Base-by-base conservation (phyloP, 176 grass and related monocot species). In the Eragrostis curvula region DNA sequence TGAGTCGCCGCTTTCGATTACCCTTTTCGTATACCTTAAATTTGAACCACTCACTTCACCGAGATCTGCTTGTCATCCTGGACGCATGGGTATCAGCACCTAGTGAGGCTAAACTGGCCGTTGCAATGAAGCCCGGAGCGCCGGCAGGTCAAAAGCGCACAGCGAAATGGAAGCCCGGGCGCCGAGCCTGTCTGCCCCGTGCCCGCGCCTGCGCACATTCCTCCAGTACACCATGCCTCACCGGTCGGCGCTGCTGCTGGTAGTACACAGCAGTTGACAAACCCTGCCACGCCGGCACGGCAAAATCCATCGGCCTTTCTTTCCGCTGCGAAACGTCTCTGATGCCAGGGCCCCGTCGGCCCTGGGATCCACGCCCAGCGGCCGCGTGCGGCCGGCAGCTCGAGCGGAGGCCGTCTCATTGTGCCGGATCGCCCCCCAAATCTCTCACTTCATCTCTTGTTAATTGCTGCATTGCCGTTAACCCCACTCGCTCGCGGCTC, bases 141-240 rank as follows among this genome's bases (percentile, higher is more conserved):
- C 50, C 25, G 63, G 78, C 67, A 76, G 88, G 88, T 90, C 79
- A 85, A 81, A 63, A 24, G 47, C n/a, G 9, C 46, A 36, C 77
- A 41, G 48, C 8, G 59, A 46, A 66, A 57, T 70, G 76, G 75
- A 74, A 73, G 87, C 63, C 40, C 70, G 77, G 70, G 28, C 36
- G 24, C 13, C 52, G 52, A 75, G 30, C 30, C 32, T 75, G 77
- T 66, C 62, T 51, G 62, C 59, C 15, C 60, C 61, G 29, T 27
- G 29, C 18, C 73, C 36, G 16, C 69, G 74, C 52, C 55, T 64
- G 82, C 12, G 73, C 83, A 83, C 79, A 74, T 83, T 86, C 67
- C 79, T 78, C 83, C 50, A 36, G 21, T 25, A 50, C 85, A 62
- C 20, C 53, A 64, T 52, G 53, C 63, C 28, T 59, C 44, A 73